These are phyloP conservation scores for Obba rivulosa DNA, from an alignment of 768 basidiomycete species.

Conservation along the genomic window DNA sequence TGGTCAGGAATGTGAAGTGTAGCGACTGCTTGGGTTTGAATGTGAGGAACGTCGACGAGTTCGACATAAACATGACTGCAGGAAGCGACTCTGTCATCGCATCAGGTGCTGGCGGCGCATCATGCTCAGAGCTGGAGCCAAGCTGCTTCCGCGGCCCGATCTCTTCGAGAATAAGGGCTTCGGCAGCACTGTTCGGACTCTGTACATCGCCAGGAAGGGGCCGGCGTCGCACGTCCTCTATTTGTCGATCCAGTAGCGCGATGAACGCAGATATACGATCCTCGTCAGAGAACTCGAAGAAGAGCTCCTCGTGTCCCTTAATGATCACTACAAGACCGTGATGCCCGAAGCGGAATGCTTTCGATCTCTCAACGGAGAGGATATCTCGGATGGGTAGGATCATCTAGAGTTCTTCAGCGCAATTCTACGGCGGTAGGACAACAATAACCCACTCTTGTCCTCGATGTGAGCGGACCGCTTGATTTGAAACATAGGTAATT, in stretches of 20 bases:
- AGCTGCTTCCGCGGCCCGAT: conserved; percentile 50
- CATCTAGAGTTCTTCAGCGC: conserved; percentile 57
- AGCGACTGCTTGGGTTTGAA: conserved; percentile 87
- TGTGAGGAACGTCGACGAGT: conserved; percentile 93
- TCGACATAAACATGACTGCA: conserved; percentile 94
- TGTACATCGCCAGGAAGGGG: conserved; percentile 38
- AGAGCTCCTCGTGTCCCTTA: conserved; percentile 95
- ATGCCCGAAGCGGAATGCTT: conserved; percentile 86
- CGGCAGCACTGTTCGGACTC: conserved; percentile 47
- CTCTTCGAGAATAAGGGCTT: conserved; percentile 82
- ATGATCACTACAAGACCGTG: conserved; percentile 87
- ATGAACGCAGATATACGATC: conserved; percentile 80
- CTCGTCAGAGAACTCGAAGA: conserved; percentile 87
- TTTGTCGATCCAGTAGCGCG: conserved; percentile 67
- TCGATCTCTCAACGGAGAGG: conserved; percentile 75
- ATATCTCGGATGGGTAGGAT: conserved; percentile 89
- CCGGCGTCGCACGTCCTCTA: conserved; percentile 63
- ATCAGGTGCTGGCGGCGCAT: conserved; percentile 23
- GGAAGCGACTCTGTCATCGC: conserved; percentile 63
- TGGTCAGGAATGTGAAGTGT: conserved; percentile 91
- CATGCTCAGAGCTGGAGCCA: conserved; percentile 24
- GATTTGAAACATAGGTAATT: conserved; percentile 96
- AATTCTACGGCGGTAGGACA: too few species aligned
- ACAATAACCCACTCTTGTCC: conserved; percentile 63
- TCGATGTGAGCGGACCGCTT: conserved; percentile 67